Conservation (phyloP, 139 green algal genomes). For the Limnomonas spitsbergensis region DNA sequence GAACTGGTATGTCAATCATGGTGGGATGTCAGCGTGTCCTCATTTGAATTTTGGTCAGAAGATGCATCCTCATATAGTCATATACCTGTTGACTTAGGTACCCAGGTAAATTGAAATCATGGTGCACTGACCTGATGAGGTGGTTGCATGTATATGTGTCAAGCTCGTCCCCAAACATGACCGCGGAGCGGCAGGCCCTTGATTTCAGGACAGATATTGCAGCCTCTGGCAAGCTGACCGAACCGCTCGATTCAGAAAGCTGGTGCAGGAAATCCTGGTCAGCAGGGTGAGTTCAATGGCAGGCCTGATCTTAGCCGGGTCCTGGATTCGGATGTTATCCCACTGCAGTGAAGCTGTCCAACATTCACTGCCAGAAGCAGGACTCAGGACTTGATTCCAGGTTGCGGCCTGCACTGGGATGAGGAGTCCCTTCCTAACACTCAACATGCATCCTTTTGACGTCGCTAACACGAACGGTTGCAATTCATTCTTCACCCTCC, state of each 20-base stretch:
- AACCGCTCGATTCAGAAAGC: conserved; percentile 43
- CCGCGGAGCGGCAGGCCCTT: conserved; percentile 72
- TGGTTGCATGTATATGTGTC: conserved; percentile 26
- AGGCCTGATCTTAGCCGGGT: not conserved
- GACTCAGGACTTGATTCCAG: not conserved
- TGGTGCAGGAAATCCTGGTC: conserved; percentile 61
- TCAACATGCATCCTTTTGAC: too few species aligned
- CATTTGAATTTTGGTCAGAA: too few species aligned
- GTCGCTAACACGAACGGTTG: too few species aligned
- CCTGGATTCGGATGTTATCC: not conserved
- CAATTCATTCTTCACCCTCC: too few species aligned
- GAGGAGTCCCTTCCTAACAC: too few species aligned
- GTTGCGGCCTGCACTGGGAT: not conserved
- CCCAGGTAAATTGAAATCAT: too few species aligned
- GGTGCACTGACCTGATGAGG: conserved; percentile 48
- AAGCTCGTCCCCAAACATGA: conserved; percentile 86
- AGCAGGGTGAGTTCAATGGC: not conserved
- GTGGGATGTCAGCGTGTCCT: too few species aligned
- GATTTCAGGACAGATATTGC: conserved; percentile 54
- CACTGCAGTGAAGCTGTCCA: too few species aligned
- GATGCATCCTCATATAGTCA: too few species aligned
- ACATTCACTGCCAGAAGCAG: not conserved
- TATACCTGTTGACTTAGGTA: too few species aligned
- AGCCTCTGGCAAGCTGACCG: conserved; percentile 31
- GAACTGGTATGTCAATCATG: too few species aligned